phyloP scores from a whole-genome alignment of 257 asterid genomes.

The Avicennia marina region DNA sequence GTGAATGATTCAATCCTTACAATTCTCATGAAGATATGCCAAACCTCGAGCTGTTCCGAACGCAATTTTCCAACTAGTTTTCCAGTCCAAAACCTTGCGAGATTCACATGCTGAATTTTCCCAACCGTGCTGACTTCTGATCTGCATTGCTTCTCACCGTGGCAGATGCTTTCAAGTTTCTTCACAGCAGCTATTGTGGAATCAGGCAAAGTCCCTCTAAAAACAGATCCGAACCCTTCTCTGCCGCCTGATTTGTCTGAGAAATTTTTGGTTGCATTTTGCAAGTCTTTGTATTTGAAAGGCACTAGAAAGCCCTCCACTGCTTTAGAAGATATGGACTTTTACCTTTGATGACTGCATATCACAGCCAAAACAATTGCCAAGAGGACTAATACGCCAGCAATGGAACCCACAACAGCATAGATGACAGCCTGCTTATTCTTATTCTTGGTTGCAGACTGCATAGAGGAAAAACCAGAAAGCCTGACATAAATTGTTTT shows the following conservation, averaged over 20 bases:
- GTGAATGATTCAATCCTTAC: constrained; percentile 48
- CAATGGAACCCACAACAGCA: constrained; percentile 28
- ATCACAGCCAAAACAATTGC: constrained; percentile 13
- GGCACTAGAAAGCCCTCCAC: constrained; percentile 35
- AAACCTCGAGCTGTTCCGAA: constrained; percentile 44
- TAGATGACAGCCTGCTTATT: constrained; percentile 18
- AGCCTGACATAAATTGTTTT: constrained; percentile 25
- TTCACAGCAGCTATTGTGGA: constrained; percentile 38
- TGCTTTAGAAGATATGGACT: constrained; percentile 12
- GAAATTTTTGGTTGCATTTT: constrained; percentile 40
- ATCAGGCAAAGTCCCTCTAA: constrained; percentile 36
- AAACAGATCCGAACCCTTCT: constrained; percentile 55
- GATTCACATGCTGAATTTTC: constrained; percentile 46
- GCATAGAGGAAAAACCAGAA: constrained; percentile 30
- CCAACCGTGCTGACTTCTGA: constrained; percentile 47
- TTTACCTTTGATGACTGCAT: constrained; percentile 20
- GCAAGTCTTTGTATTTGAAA: constrained; percentile 38
- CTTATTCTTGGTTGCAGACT: constrained; percentile 19
- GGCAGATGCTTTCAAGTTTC: constrained; percentile 42
- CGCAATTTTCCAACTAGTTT: constrained; percentile 35
- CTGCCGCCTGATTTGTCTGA: constrained; percentile 42
- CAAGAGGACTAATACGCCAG: constrained; percentile 11
- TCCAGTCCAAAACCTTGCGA: constrained; percentile 36
- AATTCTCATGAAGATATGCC: constrained; percentile 46
- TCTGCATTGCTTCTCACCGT: constrained; percentile 47